Evolutionary conservation across 352 stramenopile genomes (phyloP).

Genomic region (Phytophthora megakarya): DNA sequence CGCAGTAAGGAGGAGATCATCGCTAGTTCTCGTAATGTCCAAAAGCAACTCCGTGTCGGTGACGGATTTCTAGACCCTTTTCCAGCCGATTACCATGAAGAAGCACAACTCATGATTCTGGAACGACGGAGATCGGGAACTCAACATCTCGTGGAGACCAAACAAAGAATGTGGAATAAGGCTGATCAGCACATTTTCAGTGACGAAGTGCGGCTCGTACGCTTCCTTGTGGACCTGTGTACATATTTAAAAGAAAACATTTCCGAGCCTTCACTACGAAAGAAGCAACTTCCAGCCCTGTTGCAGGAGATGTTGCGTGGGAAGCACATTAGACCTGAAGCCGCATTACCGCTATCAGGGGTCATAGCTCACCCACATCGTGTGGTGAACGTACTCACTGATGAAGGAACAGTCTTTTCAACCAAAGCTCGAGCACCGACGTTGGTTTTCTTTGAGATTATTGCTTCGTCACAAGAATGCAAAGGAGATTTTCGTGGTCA

Average conservation of each 20-base stretch:
- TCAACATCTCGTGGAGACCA: constrained; percentile 47
- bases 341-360: constrained; percentile 50
- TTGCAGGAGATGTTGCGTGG: constrained; percentile 50
- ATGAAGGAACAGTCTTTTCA: constrained; percentile 76
- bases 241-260: constrained; percentile 71
- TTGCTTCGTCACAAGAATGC: constrained; percentile 32
- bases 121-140: constrained; percentile 41
- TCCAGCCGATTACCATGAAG: constrained; percentile 41
- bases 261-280: constrained; percentile 49
- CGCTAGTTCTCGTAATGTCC: constrained; percentile 42
- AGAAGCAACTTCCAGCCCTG: constrained; percentile 46
- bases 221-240: constrained; percentile 64
- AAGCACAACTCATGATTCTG: constrained; percentile 48
- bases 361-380: constrained; percentile 36
- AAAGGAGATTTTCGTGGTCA: constrained; percentile 7
- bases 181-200: constrained; percentile 59
- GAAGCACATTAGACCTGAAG: constrained; percentile 53
- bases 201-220: constrained; percentile 60
- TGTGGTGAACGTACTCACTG: constrained; percentile 54
- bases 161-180: constrained; percentile 46
- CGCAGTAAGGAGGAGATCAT: constrained; percentile 56
- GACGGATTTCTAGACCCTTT: constrained; percentile 62
- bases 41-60: constrained; percentile 31
- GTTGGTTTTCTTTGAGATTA: constrained; percentile 70
- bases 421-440: constrained; percentile 70